Base-by-base conservation (phyloP, 257 asterid species). In the Striga asiatica region DNA sequence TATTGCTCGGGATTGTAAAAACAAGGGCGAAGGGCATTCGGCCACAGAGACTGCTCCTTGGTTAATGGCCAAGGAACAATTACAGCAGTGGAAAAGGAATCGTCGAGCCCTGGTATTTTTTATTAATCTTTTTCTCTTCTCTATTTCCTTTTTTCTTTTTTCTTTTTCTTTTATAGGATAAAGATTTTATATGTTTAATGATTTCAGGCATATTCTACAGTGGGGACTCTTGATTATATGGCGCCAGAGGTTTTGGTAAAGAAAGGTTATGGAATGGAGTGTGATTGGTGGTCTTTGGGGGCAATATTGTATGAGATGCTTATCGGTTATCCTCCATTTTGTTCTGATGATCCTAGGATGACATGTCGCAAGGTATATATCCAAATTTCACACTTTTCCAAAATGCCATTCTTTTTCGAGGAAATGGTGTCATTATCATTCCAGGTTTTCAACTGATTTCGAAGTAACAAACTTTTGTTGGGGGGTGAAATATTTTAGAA, bases 221-320 rank as follows among this genome's bases (percentile, higher is more conserved):
- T 91, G 0, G 98, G 98, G 68, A 91, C 98, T 34, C 93, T 86
- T 19, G 98, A 91, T 71, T 91, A 91, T 59, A 91, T 91, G 98
- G 98, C 98, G 69, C 98, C 98, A 1, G 98, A 87, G 65, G 89
- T 91, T 54, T 73, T 91, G 60, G 62, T 91, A 69, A 91, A 91
- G 73, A 91, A 78, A 68, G 98, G 98, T 75, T 91, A 91, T 29
- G 98, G 96, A 50, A 76, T 91, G 85, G 98, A 91, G 77, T 91
- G 98, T 50, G 98, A 91, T 58, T 91, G 98, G 98, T 91, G 98
- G 98, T 87, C 96, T 16, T 56, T 91, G 66, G 98, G 98, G 32
- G 98, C 96, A 17, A 89, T 89, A 47, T 68, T 89, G 84, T 89
- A 76, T 1, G 97, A 89, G 71, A 89, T 89, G 98, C 92, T 91